A percentile compares a stretch with the other conserved stretches of the same genome.
phyloP scores from a whole-genome alignment of 164 flowering plant species.

The Warburgia ugandensis region DNA sequence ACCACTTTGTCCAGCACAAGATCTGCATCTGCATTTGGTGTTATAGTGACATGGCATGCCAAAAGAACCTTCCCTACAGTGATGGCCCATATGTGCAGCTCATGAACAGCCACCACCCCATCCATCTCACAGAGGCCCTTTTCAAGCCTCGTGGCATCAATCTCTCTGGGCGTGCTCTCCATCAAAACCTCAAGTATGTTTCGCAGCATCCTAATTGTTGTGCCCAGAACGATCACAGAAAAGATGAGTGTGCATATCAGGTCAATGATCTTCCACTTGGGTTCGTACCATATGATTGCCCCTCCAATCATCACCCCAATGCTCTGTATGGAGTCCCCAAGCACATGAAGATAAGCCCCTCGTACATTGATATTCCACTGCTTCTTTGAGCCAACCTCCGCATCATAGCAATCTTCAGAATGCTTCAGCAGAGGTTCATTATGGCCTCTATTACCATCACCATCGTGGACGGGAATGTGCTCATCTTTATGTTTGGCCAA shows the following conservation, averaged over 20 bases:
- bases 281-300: slow-evolving; percentile 73
- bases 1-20: slow-evolving; percentile 62
- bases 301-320: slow-evolving; percentile 90
- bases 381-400: slow-evolving; percentile 25
- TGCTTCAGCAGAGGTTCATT: slow-evolving; percentile 33
- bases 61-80: slow-evolving; percentile 76
- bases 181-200: slow-evolving; percentile 74
- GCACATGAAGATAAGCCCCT: slow-evolving; percentile 89
- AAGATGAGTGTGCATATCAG: slow-evolving; percentile 74
- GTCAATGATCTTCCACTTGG: slow-evolving; percentile 77
- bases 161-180: slow-evolving; percentile 94
- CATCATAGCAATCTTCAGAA: slow-evolving; percentile 4
- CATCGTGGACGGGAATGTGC: slow-evolving; percentile 2
- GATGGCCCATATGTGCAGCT: slow-evolving; percentile 88
- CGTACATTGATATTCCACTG: slow-evolving; percentile 65
- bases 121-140: slow-evolving; percentile 78
- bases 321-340: slow-evolving; percentile 83
- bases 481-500: slow-evolving; percentile 9
- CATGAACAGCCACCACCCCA: slow-evolving; percentile 79
- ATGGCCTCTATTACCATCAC: slow-evolving; percentile 22
- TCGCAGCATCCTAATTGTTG: slow-evolving; percentile 70
- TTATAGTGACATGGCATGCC: slow-evolving; percentile 77
- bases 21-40: slow-evolving; percentile 71
- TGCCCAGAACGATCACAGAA: slow-evolving; percentile 60
- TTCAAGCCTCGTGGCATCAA: slow-evolving; percentile 75